Evolutionary conservation across 352 stramenopile species (phyloP).

Genomic region (Lagenidium sp.): DNA sequence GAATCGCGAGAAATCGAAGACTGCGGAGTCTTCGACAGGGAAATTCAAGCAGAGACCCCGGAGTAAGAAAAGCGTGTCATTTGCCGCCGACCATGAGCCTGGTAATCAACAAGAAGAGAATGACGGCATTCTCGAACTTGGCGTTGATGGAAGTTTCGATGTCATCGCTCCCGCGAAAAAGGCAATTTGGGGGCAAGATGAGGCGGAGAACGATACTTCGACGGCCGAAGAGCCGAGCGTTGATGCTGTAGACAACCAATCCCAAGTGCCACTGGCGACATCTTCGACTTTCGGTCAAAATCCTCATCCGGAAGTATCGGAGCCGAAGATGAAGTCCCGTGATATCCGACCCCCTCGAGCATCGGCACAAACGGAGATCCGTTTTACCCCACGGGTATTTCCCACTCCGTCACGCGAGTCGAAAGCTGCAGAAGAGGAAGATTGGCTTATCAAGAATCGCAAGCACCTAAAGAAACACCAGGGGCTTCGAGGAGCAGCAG

Average conservation of each 20-base stretch:
- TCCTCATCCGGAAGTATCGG: too few relatives aligned
- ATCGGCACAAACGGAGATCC: conserved; percentile 33
- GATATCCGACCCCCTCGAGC: conserved; percentile 38
- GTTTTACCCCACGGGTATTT: conserved; percentile 73
- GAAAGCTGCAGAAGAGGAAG: conserved; percentile 71
- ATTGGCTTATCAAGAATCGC: conserved; percentile 80
- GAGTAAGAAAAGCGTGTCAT: conserved; percentile 21
- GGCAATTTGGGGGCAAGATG: background rate
- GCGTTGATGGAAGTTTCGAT: conserved; percentile 42
- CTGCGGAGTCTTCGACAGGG: too few relatives aligned
- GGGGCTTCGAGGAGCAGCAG: conserved; percentile 27
- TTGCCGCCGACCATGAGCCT: conserved; percentile 12
- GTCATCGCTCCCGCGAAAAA: conserved; percentile 9
- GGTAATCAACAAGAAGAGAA: background rate
- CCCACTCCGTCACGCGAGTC: conserved; percentile 72
- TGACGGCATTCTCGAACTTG: conserved; percentile 33
- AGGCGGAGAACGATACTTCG: conserved; percentile 4
- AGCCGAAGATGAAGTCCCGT: conserved; percentile 1
- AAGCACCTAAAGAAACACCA: conserved; percentile 71
- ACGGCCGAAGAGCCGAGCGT: background rate
- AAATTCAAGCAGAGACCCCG: background rate
- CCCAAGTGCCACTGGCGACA: background rate
- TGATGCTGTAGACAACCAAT: background rate
- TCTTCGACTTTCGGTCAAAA: too few relatives aligned
- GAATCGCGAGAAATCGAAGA: background rate